Evolutionary conservation across 768 basidiomycete genomes (phyloP).

Genomic region (Exsudoporus frostii): DNA sequence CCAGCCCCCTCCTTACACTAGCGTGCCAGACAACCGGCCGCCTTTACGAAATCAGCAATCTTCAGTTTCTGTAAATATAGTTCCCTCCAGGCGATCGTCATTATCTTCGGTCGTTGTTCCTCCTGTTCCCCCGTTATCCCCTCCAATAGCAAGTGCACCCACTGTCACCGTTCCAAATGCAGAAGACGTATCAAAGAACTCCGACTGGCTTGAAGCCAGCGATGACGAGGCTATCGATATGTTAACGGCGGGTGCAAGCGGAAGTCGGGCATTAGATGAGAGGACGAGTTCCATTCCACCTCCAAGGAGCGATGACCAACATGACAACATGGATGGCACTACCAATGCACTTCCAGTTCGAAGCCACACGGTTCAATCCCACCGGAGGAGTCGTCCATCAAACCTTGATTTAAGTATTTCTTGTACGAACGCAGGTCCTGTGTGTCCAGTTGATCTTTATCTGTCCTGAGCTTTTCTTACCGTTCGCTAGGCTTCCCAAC

Average conservation of each 20-base stretch:
- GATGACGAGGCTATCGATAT: slow-evolving; percentile 87
- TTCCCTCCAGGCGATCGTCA: slow-evolving; percentile 51
- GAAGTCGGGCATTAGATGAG: slow-evolving; percentile 79
- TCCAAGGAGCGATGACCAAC: slow-evolving; percentile 27
- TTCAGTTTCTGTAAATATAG: slow-evolving; percentile 38
- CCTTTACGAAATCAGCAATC: slow-evolving; percentile 41
- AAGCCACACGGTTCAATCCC: slow-evolving; percentile 27
- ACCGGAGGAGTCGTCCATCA: slow-evolving; percentile 58
- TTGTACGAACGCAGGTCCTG: slow-evolving; percentile 30
- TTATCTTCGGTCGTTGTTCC: slow-evolving; percentile 57
- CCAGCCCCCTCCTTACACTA: slow-evolving; percentile 65
- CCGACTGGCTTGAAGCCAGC: slow-evolving; percentile 74
- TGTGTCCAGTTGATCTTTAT: slow-evolving; percentile 48
- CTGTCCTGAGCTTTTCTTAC: slow-evolving; percentile 62
- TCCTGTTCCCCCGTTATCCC: slow-evolving; percentile 33
- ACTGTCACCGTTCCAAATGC: slow-evolving; percentile 34
- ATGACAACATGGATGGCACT: slow-evolving; percentile 16
- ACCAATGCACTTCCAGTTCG: slow-evolving; percentile 28
- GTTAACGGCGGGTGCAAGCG: slow-evolving; percentile 77
- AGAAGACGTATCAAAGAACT: slow-evolving; percentile 45
- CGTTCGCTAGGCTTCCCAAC: slow-evolving; percentile 58
- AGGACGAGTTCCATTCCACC: slow-evolving; percentile 58
- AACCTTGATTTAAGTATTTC: slow-evolving; percentile 61
- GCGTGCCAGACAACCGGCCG: slow-evolving; percentile 32
- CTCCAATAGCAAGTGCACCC: slow-evolving; percentile 34